A percentile compares a stretch with the other conserved stretches of the same genome.
These are phyloP conservation scores for Ustilago bromivora DNA, from an alignment of 1,284 basidiomycete species.

Conservation along the genomic window DNA sequence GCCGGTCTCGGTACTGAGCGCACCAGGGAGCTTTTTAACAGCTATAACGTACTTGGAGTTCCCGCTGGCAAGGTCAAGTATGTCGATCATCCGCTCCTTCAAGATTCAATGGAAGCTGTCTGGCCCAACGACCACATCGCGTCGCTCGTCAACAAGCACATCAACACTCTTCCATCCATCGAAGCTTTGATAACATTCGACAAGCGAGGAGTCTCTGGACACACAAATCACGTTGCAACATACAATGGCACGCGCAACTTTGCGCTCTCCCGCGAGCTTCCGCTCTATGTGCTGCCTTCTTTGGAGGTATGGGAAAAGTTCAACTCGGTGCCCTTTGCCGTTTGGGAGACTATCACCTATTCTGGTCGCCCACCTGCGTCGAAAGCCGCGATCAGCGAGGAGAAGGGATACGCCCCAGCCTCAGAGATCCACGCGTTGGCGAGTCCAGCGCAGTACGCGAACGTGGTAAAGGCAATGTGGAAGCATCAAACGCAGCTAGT, in stretches of 20 bases:
- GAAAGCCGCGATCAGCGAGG: background rate
- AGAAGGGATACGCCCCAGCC: conserved; percentile 17
- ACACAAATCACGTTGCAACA: conserved; percentile 89
- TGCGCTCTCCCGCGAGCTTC: conserved; percentile 64
- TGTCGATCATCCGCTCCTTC: conserved; percentile 79
- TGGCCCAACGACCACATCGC: conserved; percentile 80
- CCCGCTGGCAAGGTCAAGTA: conserved; percentile 74
- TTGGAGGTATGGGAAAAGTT: conserved; percentile 52
- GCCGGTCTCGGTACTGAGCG: conserved; percentile 81
- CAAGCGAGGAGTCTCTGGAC: conserved; percentile 80
- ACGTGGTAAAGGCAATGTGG: conserved; percentile 56
- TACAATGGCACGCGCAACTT: conserved; percentile 65
- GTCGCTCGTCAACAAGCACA: conserved; percentile 75
- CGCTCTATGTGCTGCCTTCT: conserved; percentile 42
- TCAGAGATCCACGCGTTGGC: conserved; percentile 39
- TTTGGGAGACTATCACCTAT: conserved; percentile 42
- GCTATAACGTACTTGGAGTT: conserved; percentile 76
- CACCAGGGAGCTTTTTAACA: conserved; percentile 75
- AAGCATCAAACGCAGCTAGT: conserved; percentile 63
- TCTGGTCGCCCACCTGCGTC: conserved; percentile 9
- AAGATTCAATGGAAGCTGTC: conserved; percentile 79
- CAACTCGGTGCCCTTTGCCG: conserved; percentile 41
- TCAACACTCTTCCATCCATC: conserved; percentile 66
- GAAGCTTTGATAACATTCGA: conserved; percentile 89
- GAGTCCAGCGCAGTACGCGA: conserved; percentile 37